Conservation (phyloP, 2,329 filamentous ascomycete species). For the Penicillium psychrosexuale region DNA sequence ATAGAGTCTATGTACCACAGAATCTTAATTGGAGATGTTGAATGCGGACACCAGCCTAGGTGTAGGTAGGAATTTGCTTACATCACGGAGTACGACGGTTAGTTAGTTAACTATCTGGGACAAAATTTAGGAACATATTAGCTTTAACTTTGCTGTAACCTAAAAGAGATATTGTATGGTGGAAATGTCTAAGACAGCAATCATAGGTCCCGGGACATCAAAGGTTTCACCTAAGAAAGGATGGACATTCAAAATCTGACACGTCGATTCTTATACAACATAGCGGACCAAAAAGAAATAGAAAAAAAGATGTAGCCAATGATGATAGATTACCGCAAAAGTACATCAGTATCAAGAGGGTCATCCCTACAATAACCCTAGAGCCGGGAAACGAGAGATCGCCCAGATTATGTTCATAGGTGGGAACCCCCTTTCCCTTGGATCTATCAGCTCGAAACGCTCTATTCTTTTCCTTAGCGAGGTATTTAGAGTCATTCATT, state of each 20-base stretch:
- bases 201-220: constrained; percentile 3
- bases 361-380: constrained; percentile 9
- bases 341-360: neutral
- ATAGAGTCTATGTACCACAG: too few species aligned
- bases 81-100: neutral
- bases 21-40: neutral
- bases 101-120: too few species aligned
- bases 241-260: neutral
- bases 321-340: neutral
- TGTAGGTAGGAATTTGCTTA: neutral
- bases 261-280: constrained; percentile 5
- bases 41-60: neutral
- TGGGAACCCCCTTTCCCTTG: constrained; percentile 2
- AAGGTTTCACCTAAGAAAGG: constrained; percentile 15
- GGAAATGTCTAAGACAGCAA: constrained; percentile 22
- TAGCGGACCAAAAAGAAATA: neutral
- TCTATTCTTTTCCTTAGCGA: neutral
- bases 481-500: neutral
- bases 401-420: constrained; percentile 12
- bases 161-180: neutral
- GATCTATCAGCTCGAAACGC: neutral
- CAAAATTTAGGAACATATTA: too few species aligned
- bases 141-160: neutral
- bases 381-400: constrained; percentile 14
- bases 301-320: constrained; percentile 1